phyloP scores from a whole-genome alignment of 805 yeast species.

The Starmerella khaoyaiensis region DNA sequence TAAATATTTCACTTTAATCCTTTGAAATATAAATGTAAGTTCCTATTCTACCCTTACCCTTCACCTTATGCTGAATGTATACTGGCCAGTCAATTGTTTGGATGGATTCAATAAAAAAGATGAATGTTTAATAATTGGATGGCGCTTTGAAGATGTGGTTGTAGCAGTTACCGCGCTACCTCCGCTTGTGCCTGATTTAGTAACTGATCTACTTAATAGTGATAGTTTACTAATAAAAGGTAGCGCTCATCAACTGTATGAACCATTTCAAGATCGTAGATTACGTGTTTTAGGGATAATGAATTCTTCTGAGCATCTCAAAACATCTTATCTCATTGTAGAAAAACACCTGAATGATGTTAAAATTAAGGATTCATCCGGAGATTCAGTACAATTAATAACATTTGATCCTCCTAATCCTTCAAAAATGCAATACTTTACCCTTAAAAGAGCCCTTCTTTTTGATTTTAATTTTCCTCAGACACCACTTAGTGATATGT shows the following conservation, averaged over 20 bases:
- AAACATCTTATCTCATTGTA: too few relatives aligned
- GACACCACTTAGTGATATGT: neutral
- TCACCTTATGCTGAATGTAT: constrained; percentile 16
- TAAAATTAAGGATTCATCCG: neutral
- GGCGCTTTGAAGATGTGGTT: constrained; percentile 16
- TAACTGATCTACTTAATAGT: constrained; percentile 13
- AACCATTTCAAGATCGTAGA: constrained; percentile 11
- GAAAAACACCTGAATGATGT: too few relatives aligned
- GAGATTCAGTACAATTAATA: constrained; percentile 25
- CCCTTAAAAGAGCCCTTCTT: constrained; percentile 58
- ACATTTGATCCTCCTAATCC: constrained; percentile 63
- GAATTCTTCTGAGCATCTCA: neutral
- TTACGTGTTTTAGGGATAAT: constrained; percentile 15
- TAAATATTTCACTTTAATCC: neutral
- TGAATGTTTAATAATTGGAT: constrained; percentile 17
- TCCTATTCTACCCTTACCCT: neutral
- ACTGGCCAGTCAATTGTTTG: constrained; percentile 17
- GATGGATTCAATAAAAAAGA: neutral
- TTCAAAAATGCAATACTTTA: constrained; percentile 58
- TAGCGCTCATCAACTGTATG: constrained; percentile 16
- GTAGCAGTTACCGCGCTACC: constrained; percentile 19
- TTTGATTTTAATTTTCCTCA: constrained; percentile 25
- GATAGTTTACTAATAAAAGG: constrained; percentile 13
- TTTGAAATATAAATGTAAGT: neutral
- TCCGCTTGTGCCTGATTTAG: constrained; percentile 9